Evolutionary conservation across 139 green algal species (phyloP), one percentile per base, ranked within the genome.

Genomic region (Haematococcus sp.): DNA sequence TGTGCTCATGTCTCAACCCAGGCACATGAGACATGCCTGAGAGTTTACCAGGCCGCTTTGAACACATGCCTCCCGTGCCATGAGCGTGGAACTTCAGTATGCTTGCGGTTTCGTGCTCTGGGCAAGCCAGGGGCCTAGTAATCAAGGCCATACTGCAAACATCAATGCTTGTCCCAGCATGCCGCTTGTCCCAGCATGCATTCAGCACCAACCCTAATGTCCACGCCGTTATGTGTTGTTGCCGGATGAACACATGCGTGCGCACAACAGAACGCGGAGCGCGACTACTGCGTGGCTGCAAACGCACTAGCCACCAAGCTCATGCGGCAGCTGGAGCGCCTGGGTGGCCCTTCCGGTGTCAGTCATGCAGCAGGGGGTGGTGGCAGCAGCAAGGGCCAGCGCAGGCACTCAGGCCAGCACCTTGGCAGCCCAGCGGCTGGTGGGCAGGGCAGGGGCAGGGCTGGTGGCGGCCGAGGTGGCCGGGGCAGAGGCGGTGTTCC

Each of bases 221-320:
- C n/a, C n/a, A n/a, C n/a, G n/a, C n/a, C n/a, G n/a, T n/a, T n/a
- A n/a, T n/a, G n/a, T n/a, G 40, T 49, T 19, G 40, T 11, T 49
- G 40, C 11, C 40, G 7, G 7, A 19, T 49, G 40, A 19, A 7
- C 40, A 49, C 40, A 11, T 49, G 58, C 58, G 30, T 65, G 58
- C 58, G 3, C 59, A 43, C 28, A 15, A 16, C 68, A 75, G 69
- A 65, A 58, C 49, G 69, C 46, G 46, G 90, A 94, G 83, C 80
- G 90, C 4, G 80, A 86, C 35, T 76, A 89, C 33, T 94, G 90
- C 73, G 64, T 63, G n/a, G 44, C 51, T 23, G 84, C 93, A 33
- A 90, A 92, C 70, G 83, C 80, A 20, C 77, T 88, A 16, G 85
- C 88, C 0, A 2, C 25, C 49, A 68, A 72, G 19, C 67, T 83